Conservation (phyloP, 139 green algal genomes). For the Picochlorum sp. region DNA sequence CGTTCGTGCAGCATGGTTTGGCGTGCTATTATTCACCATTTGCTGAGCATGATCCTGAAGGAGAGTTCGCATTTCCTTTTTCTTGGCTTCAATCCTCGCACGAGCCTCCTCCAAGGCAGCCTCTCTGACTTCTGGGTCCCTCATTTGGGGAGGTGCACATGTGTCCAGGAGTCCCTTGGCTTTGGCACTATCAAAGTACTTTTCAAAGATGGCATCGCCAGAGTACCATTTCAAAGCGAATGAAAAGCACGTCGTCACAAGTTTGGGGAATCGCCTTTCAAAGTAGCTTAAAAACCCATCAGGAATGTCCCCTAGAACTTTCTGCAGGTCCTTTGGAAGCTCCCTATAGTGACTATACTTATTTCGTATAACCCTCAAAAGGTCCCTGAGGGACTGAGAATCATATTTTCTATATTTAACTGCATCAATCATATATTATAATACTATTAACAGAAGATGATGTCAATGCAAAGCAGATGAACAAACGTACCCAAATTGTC, state of each 20-base stretch:
- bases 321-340: slow-evolving; percentile 69
- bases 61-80: neutral
- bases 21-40: neutral
- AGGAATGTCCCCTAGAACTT: slow-evolving; percentile 52
- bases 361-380: slow-evolving; percentile 97
- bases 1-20: no score
- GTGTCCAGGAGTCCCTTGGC: neutral
- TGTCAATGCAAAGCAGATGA: slow-evolving; percentile 8
- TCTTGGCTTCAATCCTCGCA: neutral
- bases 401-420: slow-evolving; percentile 55
- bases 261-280: slow-evolving; percentile 58
- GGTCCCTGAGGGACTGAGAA: slow-evolving; percentile 71
- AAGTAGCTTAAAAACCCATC: slow-evolving; percentile 53
- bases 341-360: slow-evolving; percentile 96
- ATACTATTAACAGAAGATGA: neutral
- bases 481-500: slow-evolving; percentile 63
- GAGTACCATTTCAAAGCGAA: slow-evolving; percentile 59
- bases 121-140: neutral
- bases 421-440: neutral
- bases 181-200: slow-evolving; percentile 45
- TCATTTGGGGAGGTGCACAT: neutral
- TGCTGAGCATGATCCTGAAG: neutral
- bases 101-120: neutral
- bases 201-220: slow-evolving; percentile 40
- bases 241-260: slow-evolving; percentile 74